Conservation (phyloP, 192 early-diverging fungal species). For the Spinellus fusiger region DNA sequence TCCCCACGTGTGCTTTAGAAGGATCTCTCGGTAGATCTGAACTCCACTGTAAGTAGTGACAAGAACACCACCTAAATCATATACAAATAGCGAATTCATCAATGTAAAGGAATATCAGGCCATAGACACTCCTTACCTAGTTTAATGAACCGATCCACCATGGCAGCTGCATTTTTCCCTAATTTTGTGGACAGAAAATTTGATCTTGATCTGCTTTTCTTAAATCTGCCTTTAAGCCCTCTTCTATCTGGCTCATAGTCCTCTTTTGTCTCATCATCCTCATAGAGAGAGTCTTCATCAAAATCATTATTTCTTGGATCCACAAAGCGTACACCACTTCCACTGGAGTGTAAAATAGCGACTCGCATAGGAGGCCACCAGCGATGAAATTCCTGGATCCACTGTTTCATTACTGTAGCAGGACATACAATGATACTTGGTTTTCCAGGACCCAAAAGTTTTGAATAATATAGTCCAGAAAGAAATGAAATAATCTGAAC, state of each 20-base stretch:
- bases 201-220: background rate
- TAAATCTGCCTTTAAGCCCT: constrained; percentile 3
- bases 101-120: no score
- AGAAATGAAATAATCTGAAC: constrained; percentile 86
- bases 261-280: constrained; percentile 3
- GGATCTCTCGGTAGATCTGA: constrained; percentile 58
- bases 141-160: constrained; percentile 38
- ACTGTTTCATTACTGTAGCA: constrained; percentile 74
- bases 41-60: constrained; percentile 85
- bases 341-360: constrained; percentile 81
- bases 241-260: constrained; percentile 23
- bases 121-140: constrained; percentile 32
- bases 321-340: constrained; percentile 59
- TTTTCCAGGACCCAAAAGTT: constrained; percentile 43
- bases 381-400: constrained; percentile 75
- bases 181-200: constrained; percentile 17
- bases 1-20: constrained; percentile 75
- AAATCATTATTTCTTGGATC: constrained; percentile 21
- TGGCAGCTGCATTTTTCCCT: constrained; percentile 36
- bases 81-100: no score
- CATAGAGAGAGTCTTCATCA: constrained; percentile 11
- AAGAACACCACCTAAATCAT: constrained; percentile 63
- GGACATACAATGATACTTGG: constrained; percentile 64
- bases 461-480: constrained; percentile 70
- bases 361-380: constrained; percentile 89